Evolutionary conservation across 495 filamentous ascomycete species (phyloP), one percentile per base, ranked within the genome.

Genomic region (Pseudevernia furfuracea): DNA sequence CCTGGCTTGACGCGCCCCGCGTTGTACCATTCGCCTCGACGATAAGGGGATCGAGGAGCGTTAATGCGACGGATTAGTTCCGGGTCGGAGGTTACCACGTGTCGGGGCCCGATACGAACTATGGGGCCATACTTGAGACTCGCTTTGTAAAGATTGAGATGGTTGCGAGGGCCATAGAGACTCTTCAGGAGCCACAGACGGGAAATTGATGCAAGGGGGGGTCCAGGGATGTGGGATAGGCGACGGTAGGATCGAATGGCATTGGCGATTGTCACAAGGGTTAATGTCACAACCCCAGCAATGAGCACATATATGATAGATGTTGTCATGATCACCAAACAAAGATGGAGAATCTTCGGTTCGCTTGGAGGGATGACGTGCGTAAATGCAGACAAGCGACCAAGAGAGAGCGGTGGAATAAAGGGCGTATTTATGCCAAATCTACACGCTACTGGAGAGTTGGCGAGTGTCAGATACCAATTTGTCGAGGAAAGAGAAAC

Each of bases 21-120:
- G 0, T 2, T n/a, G 14, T 43, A 43, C 19, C 23, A 56, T 7
- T 17, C 15, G 23, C 8, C 19, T n/a, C 39, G 49, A 11, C 14
- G 21, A 32, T 62, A 55, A 30, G 34, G 11, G 6, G 46, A 55
- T 9, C 60, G 48, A 3, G 11, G 7, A n/a, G 48, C 49, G 6
- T n/a, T 30, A 14, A 56, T 43, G 34, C 53, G 36, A 14, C 38
- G 49, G 8, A 82, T 64, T 1, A 77, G 64, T 39, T 79, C 77
- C 0, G 78, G 73, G 43, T 83, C 80, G 46, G 71, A 69, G 6
- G 74, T 78, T 48, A 78, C 65, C 38, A 82, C 70, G 23, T 71
- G 69, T 49, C 77, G 71, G 14, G 77, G 79, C 0, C 71, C 76
- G 48, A 82, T 70, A 36, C 79, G 72, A n/a, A 78, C 72, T 11